Percentiles rank a stretch among this genome's conserved stretches.
phyloP scores from a whole-genome alignment of 2,329 filamentous ascomycete species.

The Arthrobotrys sinensis region DNA sequence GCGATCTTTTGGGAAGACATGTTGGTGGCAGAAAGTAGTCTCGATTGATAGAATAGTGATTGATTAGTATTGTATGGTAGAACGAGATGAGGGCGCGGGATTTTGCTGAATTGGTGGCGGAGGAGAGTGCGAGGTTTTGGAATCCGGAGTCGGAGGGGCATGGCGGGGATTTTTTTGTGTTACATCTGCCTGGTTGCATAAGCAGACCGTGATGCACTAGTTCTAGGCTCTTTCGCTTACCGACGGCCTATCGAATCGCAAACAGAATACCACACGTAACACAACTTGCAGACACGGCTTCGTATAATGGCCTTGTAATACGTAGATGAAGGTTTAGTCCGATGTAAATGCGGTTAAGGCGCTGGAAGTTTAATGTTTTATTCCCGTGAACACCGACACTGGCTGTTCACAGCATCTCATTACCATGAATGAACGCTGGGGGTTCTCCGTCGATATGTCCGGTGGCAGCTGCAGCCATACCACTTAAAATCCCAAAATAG shows the following conservation, averaged over 20 bases:
- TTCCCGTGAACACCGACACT: too few relatives aligned
- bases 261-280: slow-evolving; percentile 21
- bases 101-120: slow-evolving; percentile 27
- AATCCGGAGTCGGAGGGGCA: slow-evolving; percentile 29
- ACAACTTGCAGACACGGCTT: neutral
- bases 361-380: too few relatives aligned
- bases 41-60: slow-evolving; percentile 14
- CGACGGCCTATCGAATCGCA: slow-evolving; percentile 12
- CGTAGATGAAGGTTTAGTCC: too few relatives aligned
- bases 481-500: too few relatives aligned
- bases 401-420: too few relatives aligned
- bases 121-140: slow-evolving; percentile 14
- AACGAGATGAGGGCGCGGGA: neutral
- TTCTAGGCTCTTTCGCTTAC: slow-evolving; percentile 19
- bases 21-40: slow-evolving; percentile 3
- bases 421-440: too few relatives aligned
- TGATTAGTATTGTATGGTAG: slow-evolving; percentile 7
- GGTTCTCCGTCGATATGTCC: too few relatives aligned
- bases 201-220: slow-evolving; percentile 3
- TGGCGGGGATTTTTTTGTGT: slow-evolving; percentile 32
- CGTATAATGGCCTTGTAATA: too few relatives aligned
- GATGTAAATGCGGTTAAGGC: too few relatives aligned
- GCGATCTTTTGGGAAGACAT: slow-evolving; percentile 53
- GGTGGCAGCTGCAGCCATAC: too few relatives aligned
- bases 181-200: slow-evolving; percentile 20